phyloP scores from a whole-genome alignment of 805 yeast genomes.

The Barnettozyma populi region DNA sequence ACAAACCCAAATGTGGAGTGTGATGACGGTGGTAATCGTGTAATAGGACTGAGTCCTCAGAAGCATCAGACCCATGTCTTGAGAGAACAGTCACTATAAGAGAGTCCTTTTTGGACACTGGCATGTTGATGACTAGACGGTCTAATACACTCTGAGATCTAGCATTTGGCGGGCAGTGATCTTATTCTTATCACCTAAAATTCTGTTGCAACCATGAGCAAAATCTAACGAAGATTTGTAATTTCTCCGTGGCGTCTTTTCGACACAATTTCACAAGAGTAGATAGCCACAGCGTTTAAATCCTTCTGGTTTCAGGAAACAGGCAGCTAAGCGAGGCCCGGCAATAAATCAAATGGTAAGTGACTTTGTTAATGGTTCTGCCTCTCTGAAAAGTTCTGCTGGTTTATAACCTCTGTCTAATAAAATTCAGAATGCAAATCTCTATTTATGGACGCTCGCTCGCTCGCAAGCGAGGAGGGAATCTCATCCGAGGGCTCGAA shows the following conservation, averaged over 20 bases:
- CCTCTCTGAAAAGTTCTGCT: no score
- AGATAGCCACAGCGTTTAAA: neutral
- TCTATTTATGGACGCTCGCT: no score
- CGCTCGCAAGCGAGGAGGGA: no score
- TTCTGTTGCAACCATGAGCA: neutral
- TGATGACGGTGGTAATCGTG: neutral
- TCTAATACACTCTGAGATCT: no score
- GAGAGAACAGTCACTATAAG: slow-evolving; percentile 12
- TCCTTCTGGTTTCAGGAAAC: no score
- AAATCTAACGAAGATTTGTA: neutral
- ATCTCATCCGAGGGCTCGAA: no score
- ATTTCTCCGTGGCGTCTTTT: neutral
- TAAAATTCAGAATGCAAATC: no score
- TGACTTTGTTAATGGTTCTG: no score
- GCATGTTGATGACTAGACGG: neutral
- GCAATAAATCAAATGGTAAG: no score
- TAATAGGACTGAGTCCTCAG: slow-evolving; percentile 4
- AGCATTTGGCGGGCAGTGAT: neutral
- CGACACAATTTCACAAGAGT: neutral
- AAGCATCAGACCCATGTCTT: slow-evolving; percentile 20
- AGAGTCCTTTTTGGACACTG: slow-evolving; percentile 10
- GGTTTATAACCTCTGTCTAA: no score
- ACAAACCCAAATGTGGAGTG: slow-evolving; percentile 51
- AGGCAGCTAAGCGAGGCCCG: no score
- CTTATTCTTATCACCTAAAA: neutral